Base-by-base conservation (phyloP, 2,329 filamentous ascomycete genomes). In the Penicillium sp. region DNA sequence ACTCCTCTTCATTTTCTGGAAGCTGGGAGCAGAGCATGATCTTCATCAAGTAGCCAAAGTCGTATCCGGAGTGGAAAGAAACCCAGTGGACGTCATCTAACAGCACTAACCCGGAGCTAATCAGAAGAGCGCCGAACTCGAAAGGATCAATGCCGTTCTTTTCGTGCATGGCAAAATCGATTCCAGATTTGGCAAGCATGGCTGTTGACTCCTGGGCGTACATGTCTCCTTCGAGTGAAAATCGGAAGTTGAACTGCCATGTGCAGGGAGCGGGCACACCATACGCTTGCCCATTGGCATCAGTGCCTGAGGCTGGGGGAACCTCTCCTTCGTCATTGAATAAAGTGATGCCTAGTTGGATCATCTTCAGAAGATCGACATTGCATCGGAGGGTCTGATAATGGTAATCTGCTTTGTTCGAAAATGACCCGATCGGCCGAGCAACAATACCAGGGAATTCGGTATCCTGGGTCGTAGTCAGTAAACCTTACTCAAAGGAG, bases 241-340 rank as follows among this genome's bases (percentile, higher is more conserved):
- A 99, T 67, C 92, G 89, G 78, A 99, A 99, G 81, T 99, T 97
- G 82, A 99, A 99, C 67, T 97, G 93, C 94, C 94, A 99, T 19
- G 93, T 95, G 71, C 90, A 95, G 16, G 91, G 93, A 58, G 91
- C 87, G 36, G 75, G 74, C n/a, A 80, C 72, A 21, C 75, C 76
- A 62, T 83, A 82, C 27, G 76, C 75, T 62, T 78, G 76, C 43
- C 79, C 74, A 60, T 78, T 78, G 53, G 79, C 74, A 58, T 84
- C 71, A 31, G 79, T 78, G 25, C 87, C 85, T 62, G 87, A 85
- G 11, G 89, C 82, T 3, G 91, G 90, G 1, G 91, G 91, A 2
- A 91, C 86, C 65, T 97, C 91, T 59, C 94, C 94, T 60, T 96
- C 88, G 58, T 92, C 84, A 61, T 91, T 92, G 79, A 97, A 97